These are phyloP conservation scores for Bombardia bombarda DNA, from an alignment of 495 filamentous ascomycete species.

Conservation along the genomic window DNA sequence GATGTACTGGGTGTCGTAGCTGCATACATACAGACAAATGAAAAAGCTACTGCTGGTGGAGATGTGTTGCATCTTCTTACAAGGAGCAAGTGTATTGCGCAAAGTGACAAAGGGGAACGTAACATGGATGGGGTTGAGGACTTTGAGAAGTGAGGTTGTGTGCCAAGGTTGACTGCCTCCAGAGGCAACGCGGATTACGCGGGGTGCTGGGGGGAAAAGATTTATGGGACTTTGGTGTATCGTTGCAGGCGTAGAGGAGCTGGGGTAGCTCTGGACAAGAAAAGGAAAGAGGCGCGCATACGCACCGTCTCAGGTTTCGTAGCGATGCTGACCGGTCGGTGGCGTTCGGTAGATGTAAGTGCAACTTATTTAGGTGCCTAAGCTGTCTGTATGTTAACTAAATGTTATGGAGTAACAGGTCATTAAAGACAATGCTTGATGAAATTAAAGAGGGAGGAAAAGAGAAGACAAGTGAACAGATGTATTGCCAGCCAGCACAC, in stretches of 20 bases:
- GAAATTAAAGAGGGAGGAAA: too few species aligned
- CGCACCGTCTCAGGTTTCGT: slow-evolving; percentile 14
- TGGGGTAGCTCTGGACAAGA: slow-evolving; percentile 5
- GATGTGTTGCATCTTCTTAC: too few species aligned
- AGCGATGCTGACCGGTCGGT: slow-evolving; percentile 2
- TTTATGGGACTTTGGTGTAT: slow-evolving; percentile 12
- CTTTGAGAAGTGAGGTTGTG: slow-evolving; percentile 1
- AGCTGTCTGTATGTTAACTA: not conserved
- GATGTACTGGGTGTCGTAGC: too few species aligned
- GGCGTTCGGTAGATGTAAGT: slow-evolving; percentile 3
- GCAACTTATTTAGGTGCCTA: not conserved
- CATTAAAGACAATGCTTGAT: too few species aligned
- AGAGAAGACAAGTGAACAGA: too few species aligned
- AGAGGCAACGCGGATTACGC: slow-evolving; percentile 4
- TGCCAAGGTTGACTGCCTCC: slow-evolving; percentile 3
- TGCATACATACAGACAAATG: too few species aligned
- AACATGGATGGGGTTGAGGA: slow-evolving; percentile 2
- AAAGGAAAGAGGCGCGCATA: slow-evolving; percentile 11
- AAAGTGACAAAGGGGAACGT: too few species aligned
- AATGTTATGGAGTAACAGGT: too few species aligned
- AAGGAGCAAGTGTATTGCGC: too few species aligned
- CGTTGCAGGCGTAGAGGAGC: slow-evolving; percentile 13
- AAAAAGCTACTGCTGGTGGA: not conserved
- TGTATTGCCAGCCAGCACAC: too few species aligned
- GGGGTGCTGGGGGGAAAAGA: slow-evolving; percentile 5